These are phyloP conservation scores for Ballota nigra DNA, from an alignment of 257 asterid species.

Conservation along the genomic window DNA sequence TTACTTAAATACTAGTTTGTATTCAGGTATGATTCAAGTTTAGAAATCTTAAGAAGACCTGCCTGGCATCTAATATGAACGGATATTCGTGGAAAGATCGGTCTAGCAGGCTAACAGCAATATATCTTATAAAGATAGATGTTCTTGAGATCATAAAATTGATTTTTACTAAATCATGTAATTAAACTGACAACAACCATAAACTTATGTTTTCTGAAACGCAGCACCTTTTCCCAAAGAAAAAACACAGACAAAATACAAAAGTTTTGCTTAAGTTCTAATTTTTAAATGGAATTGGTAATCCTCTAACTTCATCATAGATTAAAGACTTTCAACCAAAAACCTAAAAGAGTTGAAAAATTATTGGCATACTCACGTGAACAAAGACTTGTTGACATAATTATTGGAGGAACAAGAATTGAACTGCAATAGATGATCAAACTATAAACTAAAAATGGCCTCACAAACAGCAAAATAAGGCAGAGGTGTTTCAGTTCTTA, in stretches of 20 bases:
- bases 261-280: background rate
- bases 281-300: background rate
- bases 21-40: background rate
- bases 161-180: background rate
- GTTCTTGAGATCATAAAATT: background rate
- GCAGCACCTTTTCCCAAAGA: background rate
- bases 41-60: background rate
- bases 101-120: background rate
- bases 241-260: background rate
- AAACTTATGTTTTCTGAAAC: background rate
- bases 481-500: constrained; percentile 2
- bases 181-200: background rate
- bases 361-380: background rate
- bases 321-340: background rate
- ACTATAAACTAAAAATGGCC: background rate
- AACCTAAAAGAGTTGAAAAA: background rate
- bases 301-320: constrained; percentile 11
- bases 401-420: constrained; percentile 2
- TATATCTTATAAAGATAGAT: background rate
- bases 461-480: background rate
- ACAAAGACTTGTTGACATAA: constrained; percentile 7
- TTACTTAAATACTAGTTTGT: background rate
- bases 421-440: constrained; percentile 13
- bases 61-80: background rate
- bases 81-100: background rate